Conservation (phyloP, 2,329 filamentous ascomycete genomes). For the Emergomyces orientalis region DNA sequence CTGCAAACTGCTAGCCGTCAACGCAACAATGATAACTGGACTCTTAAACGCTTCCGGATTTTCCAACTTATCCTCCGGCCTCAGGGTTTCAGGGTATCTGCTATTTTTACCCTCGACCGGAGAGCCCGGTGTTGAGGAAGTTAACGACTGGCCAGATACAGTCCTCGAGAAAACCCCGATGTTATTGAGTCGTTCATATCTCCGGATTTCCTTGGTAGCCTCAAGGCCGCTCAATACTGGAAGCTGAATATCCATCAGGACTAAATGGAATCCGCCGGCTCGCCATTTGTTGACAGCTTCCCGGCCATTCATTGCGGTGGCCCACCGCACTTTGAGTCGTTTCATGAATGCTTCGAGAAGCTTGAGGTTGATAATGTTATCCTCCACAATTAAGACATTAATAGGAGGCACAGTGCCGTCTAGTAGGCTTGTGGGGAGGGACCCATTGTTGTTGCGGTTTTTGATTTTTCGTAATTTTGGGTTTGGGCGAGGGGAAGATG, state of each 20-base stretch:
- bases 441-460: slow-evolving; percentile 34
- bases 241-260: slow-evolving; percentile 97
- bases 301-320: slow-evolving; percentile 90
- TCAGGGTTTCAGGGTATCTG: slow-evolving; percentile 20
- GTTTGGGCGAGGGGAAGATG: slow-evolving; percentile 41
- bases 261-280: slow-evolving; percentile 83
- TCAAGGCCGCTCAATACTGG: slow-evolving; percentile 94
- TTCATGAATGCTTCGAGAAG: slow-evolving; percentile 94
- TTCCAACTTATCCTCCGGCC: slow-evolving; percentile 29
- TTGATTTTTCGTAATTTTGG: slow-evolving; percentile 43
- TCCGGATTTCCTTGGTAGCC: slow-evolving; percentile 86
- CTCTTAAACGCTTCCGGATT: slow-evolving; percentile 66
- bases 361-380: slow-evolving; percentile 94
- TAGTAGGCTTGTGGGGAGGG: slow-evolving; percentile 55
- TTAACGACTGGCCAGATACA: slow-evolving; percentile 42
- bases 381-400: slow-evolving; percentile 94
- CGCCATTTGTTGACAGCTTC: slow-evolving; percentile 94
- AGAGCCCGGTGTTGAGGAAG: slow-evolving; percentile 20
- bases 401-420: slow-evolving; percentile 86
- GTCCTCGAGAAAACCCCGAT: slow-evolving; percentile 83
- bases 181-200: slow-evolving; percentile 79
- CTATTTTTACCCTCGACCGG: slow-evolving; percentile 10
- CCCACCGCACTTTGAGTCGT: slow-evolving; percentile 87
- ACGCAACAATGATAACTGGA: slow-evolving; percentile 92
- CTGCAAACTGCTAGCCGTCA: slow-evolving; percentile 89